phyloP scores from a whole-genome alignment of 2,329 filamentous ascomycete species.

The Penicillium sp. region DNA sequence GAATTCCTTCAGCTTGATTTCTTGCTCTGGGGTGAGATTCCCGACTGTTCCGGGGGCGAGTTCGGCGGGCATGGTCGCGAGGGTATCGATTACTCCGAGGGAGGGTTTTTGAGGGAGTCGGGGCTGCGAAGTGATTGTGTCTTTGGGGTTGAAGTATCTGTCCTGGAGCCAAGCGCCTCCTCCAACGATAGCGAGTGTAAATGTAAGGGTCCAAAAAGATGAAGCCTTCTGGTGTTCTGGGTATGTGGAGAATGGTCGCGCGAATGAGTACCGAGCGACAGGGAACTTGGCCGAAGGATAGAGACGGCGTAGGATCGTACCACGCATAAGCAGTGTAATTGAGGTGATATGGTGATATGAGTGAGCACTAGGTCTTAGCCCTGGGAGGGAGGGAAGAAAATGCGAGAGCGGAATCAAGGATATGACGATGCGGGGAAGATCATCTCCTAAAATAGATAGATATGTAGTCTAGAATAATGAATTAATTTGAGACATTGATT shows the following conservation, averaged over 20 bases:
- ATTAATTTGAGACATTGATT: neutral
- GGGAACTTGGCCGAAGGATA: constrained; percentile 33
- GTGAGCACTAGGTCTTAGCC: constrained; percentile 1
- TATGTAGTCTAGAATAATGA: neutral
- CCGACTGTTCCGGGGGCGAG: constrained; percentile 66
- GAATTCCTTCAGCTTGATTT: constrained; percentile 81
- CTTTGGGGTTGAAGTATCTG: constrained; percentile 30
- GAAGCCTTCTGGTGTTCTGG: constrained; percentile 37
- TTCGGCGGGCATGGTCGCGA: constrained; percentile 37
- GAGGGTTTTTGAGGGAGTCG: constrained; percentile 24
- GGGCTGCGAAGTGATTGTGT: constrained; percentile 10
- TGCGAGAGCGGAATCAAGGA: constrained; percentile 3
- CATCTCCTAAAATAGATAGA: neutral
- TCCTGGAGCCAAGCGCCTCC: constrained; percentile 37
- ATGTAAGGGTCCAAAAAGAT: constrained; percentile 40
- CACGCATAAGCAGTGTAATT: constrained; percentile 36
- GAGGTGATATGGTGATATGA: neutral
- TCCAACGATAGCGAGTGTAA: constrained; percentile 35
- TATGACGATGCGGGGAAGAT: constrained; percentile 13
- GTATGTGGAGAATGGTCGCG: constrained; percentile 30
- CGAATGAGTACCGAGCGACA: constrained; percentile 22
- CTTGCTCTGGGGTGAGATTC: constrained; percentile 85
- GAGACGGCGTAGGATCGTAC: constrained; percentile 31
- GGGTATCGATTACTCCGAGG: constrained; percentile 38
- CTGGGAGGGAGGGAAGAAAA: neutral